Conservation (phyloP, 164 flowering plant genomes). For the Vitis labrusca region DNA sequence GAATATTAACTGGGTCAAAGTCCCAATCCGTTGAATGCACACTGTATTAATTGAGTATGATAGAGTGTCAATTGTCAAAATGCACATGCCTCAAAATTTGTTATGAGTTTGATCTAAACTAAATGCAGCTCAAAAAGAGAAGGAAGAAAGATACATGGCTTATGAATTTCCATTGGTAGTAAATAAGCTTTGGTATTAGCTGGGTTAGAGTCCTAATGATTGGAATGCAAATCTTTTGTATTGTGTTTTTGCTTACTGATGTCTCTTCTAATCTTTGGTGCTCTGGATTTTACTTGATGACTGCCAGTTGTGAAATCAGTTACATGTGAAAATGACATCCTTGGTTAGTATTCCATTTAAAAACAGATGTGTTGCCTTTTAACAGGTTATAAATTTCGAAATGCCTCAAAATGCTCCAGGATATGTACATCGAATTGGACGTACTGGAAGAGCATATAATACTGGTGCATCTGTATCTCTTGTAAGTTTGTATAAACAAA, state of each 20-base stretch:
- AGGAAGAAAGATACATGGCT: too few species aligned
- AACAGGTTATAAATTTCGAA: slow-evolving; percentile 89
- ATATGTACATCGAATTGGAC: slow-evolving; percentile 95
- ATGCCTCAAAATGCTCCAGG: slow-evolving; percentile 79
- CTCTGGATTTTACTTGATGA: too few species aligned
- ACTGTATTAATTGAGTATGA: too few species aligned
- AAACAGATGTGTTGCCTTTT: not conserved
- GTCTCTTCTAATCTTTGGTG: not conserved
- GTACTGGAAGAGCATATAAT: slow-evolving; percentile 90
- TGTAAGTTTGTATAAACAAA: slow-evolving; percentile 44
- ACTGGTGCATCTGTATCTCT: slow-evolving; percentile 90
- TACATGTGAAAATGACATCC: not conserved
- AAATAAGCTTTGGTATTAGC: too few species aligned
- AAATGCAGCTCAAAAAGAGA: too few species aligned
- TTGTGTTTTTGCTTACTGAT: not conserved
- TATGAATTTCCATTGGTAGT: too few species aligned
- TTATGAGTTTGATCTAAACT: too few species aligned
- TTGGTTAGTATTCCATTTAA: not conserved
- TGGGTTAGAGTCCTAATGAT: too few species aligned
- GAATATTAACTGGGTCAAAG: too few species aligned
- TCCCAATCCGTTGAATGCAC: too few species aligned
- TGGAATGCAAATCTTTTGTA: not conserved
- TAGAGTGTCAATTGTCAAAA: too few species aligned
- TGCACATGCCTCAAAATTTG: too few species aligned
- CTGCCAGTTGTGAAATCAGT: not conserved